Evolutionary conservation across 108 stramenopile genomes (phyloP).

Genomic region (Skeletonema tropicum): DNA sequence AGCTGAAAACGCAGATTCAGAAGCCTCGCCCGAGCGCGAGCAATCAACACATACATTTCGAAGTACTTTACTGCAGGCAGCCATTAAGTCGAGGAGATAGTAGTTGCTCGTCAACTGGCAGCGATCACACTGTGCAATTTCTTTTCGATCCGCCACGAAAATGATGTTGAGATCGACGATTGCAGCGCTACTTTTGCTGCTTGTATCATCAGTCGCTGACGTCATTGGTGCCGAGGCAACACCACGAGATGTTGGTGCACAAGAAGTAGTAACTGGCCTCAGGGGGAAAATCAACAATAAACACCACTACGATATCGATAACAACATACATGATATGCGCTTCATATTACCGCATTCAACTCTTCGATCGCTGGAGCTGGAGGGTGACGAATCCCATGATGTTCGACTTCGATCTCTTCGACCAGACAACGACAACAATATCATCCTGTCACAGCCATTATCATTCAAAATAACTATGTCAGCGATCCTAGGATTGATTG

Average conservation of each 20-base stretch:
- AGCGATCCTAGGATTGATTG: slow-evolving; percentile 15
- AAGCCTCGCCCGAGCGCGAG: too few relatives aligned
- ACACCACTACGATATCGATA: not conserved
- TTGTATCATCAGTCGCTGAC: not conserved
- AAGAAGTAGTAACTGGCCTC: not conserved
- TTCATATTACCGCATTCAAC: not conserved
- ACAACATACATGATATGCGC: slow-evolving; percentile 1
- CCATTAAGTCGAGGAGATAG: too few relatives aligned
- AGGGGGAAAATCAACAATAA: not conserved
- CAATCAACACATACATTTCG: too few relatives aligned
- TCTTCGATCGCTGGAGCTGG: too few relatives aligned
- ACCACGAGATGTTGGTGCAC: too few relatives aligned
- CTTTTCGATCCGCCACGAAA: too few relatives aligned
- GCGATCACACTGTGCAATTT: too few relatives aligned
- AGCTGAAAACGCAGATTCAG: too few relatives aligned
- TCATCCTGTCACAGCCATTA: slow-evolving; percentile 21
- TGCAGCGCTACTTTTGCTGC: not conserved
- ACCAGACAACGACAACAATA: slow-evolving; percentile 2
- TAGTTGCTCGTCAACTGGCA: too few relatives aligned
- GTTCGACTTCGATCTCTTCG: not conserved
- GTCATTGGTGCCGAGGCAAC: not conserved
- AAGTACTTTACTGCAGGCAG: too few relatives aligned
- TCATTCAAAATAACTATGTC: slow-evolving; percentile 33
- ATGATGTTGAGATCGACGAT: not conserved
- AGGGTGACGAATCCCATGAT: too few relatives aligned